Evolutionary conservation across 2,329 filamentous ascomycete species (phyloP).

Genomic region (Fusarium duplospermum): DNA sequence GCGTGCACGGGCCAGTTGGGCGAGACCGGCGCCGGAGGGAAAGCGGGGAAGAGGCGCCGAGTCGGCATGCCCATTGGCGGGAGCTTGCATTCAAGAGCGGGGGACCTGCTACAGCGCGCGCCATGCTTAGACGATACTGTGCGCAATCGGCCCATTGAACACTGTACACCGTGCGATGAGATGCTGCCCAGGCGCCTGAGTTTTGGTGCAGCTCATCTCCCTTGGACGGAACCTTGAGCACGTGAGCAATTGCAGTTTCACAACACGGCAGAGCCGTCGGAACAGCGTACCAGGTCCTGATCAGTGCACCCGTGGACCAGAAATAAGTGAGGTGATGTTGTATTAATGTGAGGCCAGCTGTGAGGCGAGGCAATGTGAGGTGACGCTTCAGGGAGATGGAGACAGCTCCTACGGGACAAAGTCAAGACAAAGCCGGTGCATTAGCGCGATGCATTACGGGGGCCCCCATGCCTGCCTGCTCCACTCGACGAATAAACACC

Average conservation of each 20-base stretch:
- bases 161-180: background rate
- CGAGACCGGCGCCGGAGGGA: slow-evolving; percentile 11
- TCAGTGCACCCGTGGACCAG: background rate
- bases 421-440: slow-evolving; percentile 39
- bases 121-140: slow-evolving; percentile 26
- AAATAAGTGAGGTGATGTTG: slow-evolving; percentile 17
- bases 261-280: background rate
- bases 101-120: slow-evolving; percentile 30
- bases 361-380: slow-evolving; percentile 29
- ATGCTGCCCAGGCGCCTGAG: background rate
- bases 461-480: slow-evolving; percentile 21
- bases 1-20: slow-evolving; percentile 29
- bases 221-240: background rate
- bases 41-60: slow-evolving; percentile 39
- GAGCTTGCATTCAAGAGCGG: slow-evolving; percentile 28
- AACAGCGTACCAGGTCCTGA: background rate
- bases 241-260: slow-evolving; percentile 1
- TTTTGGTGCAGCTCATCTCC: slow-evolving; percentile 1
- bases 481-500: slow-evolving; percentile 19
- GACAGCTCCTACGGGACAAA: slow-evolving; percentile 25
- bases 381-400: slow-evolving; percentile 16
- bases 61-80: slow-evolving; percentile 25
- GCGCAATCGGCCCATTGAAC: background rate
- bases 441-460: slow-evolving; percentile 36
- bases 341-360: slow-evolving; percentile 25